phyloP scores from a whole-genome alignment of 495 filamentous ascomycete genomes.

The Penicillium mononematosum region DNA sequence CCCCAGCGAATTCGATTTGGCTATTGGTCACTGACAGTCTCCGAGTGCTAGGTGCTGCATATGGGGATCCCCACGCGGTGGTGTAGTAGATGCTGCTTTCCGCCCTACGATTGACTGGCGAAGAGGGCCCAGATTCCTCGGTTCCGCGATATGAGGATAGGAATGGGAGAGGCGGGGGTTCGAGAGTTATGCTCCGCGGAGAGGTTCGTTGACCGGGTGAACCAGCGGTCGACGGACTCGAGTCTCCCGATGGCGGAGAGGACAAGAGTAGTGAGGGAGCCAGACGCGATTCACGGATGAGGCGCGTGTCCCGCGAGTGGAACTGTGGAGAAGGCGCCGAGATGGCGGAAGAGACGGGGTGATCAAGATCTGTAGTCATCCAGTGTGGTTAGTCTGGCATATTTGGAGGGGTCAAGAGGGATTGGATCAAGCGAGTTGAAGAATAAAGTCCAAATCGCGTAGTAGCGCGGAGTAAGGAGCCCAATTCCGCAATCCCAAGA shows the following conservation, averaged over 20 bases:
- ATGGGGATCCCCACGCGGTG: slow-evolving; percentile 73
- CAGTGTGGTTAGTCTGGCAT: slow-evolving; percentile 19
- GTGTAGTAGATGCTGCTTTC: slow-evolving; percentile 58
- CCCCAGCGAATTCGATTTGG: slow-evolving; percentile 41
- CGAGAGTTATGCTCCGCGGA: slow-evolving; percentile 33
- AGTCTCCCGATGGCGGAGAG: slow-evolving; percentile 40
- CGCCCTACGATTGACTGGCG: slow-evolving; percentile 43
- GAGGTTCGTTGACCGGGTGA: slow-evolving; percentile 36
- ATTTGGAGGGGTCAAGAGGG: slow-evolving; percentile 17
- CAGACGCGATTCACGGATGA: slow-evolving; percentile 34
- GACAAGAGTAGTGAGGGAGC: slow-evolving; percentile 34
- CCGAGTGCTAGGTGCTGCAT: slow-evolving; percentile 56
- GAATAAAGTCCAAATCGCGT: slow-evolving; percentile 22
- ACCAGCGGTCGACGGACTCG: slow-evolving; percentile 38
- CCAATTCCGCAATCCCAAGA: slow-evolving; percentile 13
- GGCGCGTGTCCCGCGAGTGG: slow-evolving; percentile 32
- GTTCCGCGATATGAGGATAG: slow-evolving; percentile 33
- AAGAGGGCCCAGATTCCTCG: slow-evolving; percentile 42
- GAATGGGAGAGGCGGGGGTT: slow-evolving; percentile 37
- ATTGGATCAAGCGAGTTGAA: slow-evolving; percentile 9
- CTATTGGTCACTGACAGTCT: slow-evolving; percentile 46
- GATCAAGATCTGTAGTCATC: slow-evolving; percentile 39
- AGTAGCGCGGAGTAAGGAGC: slow-evolving; percentile 16
- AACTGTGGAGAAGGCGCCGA: slow-evolving; percentile 42
- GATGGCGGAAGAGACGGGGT: slow-evolving; percentile 41